These are phyloP conservation scores for Solanum chilense DNA, from an alignment of 257 asterid genomes.

Conservation along the genomic window DNA sequence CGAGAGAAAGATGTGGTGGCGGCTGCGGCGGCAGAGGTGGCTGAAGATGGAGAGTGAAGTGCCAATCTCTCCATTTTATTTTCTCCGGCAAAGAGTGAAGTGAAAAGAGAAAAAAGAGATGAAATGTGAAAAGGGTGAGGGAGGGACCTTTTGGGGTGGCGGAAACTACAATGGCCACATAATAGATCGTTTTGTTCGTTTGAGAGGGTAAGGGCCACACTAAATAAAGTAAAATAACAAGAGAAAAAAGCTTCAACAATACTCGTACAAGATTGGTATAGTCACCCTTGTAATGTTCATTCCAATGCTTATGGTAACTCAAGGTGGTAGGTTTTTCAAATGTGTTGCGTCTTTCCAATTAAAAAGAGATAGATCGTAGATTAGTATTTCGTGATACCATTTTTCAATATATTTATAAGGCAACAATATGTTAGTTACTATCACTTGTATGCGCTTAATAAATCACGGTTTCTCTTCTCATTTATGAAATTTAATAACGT, in stretches of 20 bases:
- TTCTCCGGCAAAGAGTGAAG: background rate
- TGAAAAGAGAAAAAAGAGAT: background rate
- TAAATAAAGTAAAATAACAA: background rate
- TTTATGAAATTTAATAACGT: too few relatives aligned
- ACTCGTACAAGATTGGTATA: background rate
- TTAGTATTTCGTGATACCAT: too few relatives aligned
- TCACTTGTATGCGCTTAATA: too few relatives aligned
- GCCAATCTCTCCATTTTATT: constrained; percentile 60
- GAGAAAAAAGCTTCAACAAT: background rate
- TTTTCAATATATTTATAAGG: too few relatives aligned
- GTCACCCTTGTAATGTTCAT: background rate
- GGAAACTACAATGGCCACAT: constrained; percentile 21
- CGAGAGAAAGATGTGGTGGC: constrained; percentile 35
- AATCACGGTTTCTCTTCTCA: background rate
- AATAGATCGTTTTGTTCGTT: background rate
- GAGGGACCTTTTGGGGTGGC: background rate
- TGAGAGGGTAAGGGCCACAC: background rate
- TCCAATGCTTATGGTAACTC: too few relatives aligned
- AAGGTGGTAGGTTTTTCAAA: too few relatives aligned
- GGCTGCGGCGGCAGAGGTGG: constrained; percentile 17
- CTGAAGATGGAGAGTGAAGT: constrained; percentile 35
- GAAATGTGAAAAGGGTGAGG: background rate
- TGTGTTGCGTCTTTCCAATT: too few relatives aligned
- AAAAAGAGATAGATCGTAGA: too few relatives aligned
- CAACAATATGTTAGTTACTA: too few relatives aligned